phyloP scores from a whole-genome alignment of 257 asterid genomes.

The Fraxinus quadrangulata region DNA sequence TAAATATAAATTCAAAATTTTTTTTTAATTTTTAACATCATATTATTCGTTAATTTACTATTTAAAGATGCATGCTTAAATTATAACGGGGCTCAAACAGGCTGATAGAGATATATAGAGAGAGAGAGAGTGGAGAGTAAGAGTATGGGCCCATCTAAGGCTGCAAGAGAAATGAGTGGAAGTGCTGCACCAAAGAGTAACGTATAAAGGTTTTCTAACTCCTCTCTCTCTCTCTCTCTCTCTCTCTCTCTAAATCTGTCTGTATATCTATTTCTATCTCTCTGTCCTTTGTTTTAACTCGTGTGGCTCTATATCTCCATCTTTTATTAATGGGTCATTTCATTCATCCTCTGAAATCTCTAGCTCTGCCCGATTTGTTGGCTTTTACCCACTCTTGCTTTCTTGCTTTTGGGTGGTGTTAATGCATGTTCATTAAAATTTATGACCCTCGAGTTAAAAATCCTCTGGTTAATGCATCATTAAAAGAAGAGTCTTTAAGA shows the following conservation, averaged over 20 bases:
- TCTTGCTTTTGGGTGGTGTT: slow-evolving; percentile 38
- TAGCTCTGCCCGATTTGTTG: slow-evolving; percentile 29
- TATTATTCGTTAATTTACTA: too few relatives aligned
- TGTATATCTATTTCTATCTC: neutral
- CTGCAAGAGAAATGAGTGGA: slow-evolving; percentile 88
- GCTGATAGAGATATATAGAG: neutral
- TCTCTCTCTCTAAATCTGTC: slow-evolving; percentile 6
- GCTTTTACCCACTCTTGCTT: slow-evolving; percentile 20
- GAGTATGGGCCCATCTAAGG: slow-evolving; percentile 66
- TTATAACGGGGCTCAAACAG: too few relatives aligned
- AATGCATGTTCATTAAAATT: slow-evolving; percentile 34
- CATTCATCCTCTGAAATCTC: slow-evolving; percentile 25
- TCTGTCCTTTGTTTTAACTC: neutral
- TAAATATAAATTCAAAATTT: too few relatives aligned
- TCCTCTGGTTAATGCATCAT: slow-evolving; percentile 41
- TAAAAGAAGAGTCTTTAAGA: slow-evolving; percentile 38
- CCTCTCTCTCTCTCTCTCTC: neutral
- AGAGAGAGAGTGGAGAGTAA: slow-evolving; percentile 21
- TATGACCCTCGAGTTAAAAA: slow-evolving; percentile 33
- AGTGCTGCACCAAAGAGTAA: slow-evolving; percentile 53
- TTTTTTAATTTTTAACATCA: too few relatives aligned
- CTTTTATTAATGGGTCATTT: slow-evolving; percentile 49
- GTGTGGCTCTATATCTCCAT: slow-evolving; percentile 42
- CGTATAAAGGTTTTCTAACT: slow-evolving; percentile 17
- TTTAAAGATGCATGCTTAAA: too few relatives aligned